Evolutionary conservation across 768 basidiomycete genomes (phyloP).

Genomic region (Boletus tomentosulus): DNA sequence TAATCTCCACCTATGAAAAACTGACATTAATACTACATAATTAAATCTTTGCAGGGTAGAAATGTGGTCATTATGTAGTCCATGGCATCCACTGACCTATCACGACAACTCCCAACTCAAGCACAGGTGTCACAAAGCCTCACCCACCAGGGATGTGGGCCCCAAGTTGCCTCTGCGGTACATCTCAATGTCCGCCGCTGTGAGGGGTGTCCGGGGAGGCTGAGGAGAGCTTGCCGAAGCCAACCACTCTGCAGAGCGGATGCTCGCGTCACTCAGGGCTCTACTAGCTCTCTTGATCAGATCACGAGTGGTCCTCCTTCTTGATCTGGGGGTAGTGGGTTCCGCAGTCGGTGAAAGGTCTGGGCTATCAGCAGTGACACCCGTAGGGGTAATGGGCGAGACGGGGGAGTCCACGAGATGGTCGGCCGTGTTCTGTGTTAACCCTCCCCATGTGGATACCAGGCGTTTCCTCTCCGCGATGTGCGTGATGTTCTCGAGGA

Average conservation of each 20-base stretch:
- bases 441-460: conserved; percentile 23
- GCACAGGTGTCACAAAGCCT: neutral
- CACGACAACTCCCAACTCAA: conserved; percentile 20
- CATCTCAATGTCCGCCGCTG: conserved; percentile 21
- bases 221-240: conserved; percentile 19
- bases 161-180: conserved; percentile 20
- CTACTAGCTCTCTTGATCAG: conserved; percentile 19
- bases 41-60: neutral
- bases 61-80: neutral
- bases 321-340: conserved; percentile 8
- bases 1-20: conserved; percentile 4
- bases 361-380: conserved; percentile 1
- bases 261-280: conserved; percentile 24
- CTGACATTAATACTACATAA: conserved; percentile 13
- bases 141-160: neutral
- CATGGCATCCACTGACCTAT: conserved; percentile 22
- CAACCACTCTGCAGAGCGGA: conserved; percentile 32
- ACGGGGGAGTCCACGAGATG: conserved; percentile 1
- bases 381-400: conserved; percentile 6
- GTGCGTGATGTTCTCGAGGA: conserved; percentile 15
- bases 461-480: conserved; percentile 6
- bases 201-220: conserved; percentile 12
- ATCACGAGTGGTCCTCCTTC: conserved; percentile 12
- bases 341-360: neutral
- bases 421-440: conserved; percentile 7